Evolutionary conservation across 2,329 filamentous ascomycete genomes (phyloP).

Genomic region (Lanzia echinophila): DNA sequence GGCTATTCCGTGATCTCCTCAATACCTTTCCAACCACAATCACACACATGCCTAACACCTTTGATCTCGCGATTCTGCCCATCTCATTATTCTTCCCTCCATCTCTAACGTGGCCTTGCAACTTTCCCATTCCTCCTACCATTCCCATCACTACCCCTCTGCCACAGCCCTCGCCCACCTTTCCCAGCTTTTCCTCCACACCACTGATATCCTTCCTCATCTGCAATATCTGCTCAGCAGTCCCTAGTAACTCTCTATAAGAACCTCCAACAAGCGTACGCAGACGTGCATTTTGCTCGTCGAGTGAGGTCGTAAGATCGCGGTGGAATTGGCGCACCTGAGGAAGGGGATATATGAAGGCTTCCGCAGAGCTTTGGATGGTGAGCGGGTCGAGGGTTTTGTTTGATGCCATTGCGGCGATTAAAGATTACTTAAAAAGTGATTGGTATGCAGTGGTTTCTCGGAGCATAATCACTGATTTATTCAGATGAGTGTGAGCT

Average conservation of each 20-base stretch:
- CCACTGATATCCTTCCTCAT: constrained; percentile 75
- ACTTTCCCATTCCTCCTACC: constrained; percentile 47
- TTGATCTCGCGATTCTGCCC: constrained; percentile 36
- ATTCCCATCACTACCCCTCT: constrained; percentile 63
- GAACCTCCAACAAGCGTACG: constrained; percentile 58
- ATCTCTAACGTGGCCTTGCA: constrained; percentile 31
- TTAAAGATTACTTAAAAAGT: background rate
- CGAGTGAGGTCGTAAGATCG: constrained; percentile 49
- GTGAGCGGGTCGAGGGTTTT: constrained; percentile 48
- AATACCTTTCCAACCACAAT: constrained; percentile 45
- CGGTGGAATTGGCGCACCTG: constrained; percentile 59
- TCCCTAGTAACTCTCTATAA: constrained; percentile 86
- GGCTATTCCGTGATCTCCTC: constrained; percentile 26
- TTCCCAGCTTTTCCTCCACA: constrained; percentile 64
- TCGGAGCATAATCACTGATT: too few relatives aligned
- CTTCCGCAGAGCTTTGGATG: constrained; percentile 33
- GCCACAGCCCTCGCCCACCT: constrained; percentile 73
- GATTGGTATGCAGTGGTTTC: too few relatives aligned
- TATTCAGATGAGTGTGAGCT: too few relatives aligned
- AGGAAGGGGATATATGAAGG: constrained; percentile 47
- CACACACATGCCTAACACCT: constrained; percentile 46
- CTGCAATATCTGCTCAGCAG: constrained; percentile 85
- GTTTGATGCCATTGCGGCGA: constrained; percentile 18
- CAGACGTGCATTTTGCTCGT: constrained; percentile 55
- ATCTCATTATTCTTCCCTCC: constrained; percentile 24